A percentile compares a stretch with the other conserved stretches of the same genome.
Conservation (phyloP, 768 basidiomycete species). For the Suillus subaureus region DNA sequence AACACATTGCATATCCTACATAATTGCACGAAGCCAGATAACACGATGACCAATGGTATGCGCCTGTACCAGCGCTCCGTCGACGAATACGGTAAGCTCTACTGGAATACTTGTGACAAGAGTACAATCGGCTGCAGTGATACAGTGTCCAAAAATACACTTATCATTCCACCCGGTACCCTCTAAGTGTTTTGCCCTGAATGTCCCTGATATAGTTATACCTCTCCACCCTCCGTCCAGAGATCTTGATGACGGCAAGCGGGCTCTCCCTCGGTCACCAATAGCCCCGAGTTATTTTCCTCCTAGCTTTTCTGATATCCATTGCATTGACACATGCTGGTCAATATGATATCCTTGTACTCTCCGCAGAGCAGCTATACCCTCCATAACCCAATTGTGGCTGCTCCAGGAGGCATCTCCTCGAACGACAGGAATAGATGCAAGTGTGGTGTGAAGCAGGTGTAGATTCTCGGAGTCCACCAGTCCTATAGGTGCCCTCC, state of each 20-base stretch:
- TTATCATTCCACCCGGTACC: background rate
- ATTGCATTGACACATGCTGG: slow-evolving; percentile 31
- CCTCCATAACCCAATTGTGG: slow-evolving; percentile 36
- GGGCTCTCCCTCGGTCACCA: background rate
- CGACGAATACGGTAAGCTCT: background rate
- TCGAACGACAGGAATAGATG: slow-evolving; percentile 25
- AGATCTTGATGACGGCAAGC: slow-evolving; percentile 1
- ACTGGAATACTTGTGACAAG: slow-evolving; percentile 8
- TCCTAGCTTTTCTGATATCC: slow-evolving; percentile 31
- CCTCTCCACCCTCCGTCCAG: slow-evolving; percentile 3
- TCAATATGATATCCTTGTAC: slow-evolving; percentile 31
- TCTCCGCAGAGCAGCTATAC: slow-evolving; percentile 29
- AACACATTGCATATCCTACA: slow-evolving; percentile 1
- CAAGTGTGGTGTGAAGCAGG: slow-evolving; percentile 29
- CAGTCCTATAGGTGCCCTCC: slow-evolving; percentile 24
- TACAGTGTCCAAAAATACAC: slow-evolving; percentile 21
- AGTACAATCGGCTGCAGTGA: slow-evolving; percentile 26
- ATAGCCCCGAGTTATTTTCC: slow-evolving; percentile 22
- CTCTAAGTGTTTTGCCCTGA: slow-evolving; percentile 22
- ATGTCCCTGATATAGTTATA: slow-evolving; percentile 14
- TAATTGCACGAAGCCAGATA: background rate
- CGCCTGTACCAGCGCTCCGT: background rate
- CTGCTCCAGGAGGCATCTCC: slow-evolving; percentile 32
- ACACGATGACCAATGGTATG: background rate
- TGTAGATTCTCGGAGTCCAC: slow-evolving; percentile 34